These are phyloP conservation scores for Tolypocladium paradoxum DNA, from an alignment of 2,329 filamentous ascomycete species.

Conservation along the genomic window DNA sequence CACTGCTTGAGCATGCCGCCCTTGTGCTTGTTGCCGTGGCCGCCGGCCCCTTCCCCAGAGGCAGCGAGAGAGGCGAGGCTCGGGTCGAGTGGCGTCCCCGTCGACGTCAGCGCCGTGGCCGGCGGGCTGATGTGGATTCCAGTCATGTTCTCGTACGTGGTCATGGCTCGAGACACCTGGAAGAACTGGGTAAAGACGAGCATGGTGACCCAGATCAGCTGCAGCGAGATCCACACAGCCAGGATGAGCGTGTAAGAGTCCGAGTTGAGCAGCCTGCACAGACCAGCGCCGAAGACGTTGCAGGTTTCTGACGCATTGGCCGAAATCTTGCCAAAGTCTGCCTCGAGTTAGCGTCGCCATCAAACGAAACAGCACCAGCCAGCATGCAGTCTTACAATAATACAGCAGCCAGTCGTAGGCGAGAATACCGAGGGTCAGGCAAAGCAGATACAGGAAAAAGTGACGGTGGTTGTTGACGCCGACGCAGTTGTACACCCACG, in stretches of 20 bases:
- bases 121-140: conserved; percentile 53
- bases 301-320: conserved; percentile 47
- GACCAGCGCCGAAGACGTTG: conserved; percentile 59
- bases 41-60: conserved; percentile 26
- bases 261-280: conserved; percentile 69
- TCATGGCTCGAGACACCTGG: conserved; percentile 85
- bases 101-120: conserved; percentile 67
- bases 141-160: conserved; percentile 94
- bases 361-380: not conserved
- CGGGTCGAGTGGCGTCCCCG: conserved; percentile 61
- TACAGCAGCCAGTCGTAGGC: conserved; percentile 62
- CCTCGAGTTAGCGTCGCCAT: not conserved
- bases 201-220: conserved; percentile 96
- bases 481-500: conserved; percentile 95
- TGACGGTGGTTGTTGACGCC: conserved; percentile 93
- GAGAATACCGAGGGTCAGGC: conserved; percentile 63
- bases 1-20: conserved; percentile 65
- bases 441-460: conserved; percentile 83
- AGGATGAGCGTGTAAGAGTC: conserved; percentile 79
- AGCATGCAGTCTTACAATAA: conserved; percentile 43
- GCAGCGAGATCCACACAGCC: conserved; percentile 67
- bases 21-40: conserved; percentile 42
- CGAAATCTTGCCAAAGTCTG: conserved; percentile 54
- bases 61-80: conserved; percentile 46
- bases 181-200: conserved; percentile 87